Evolutionary conservation across 1,284 basidiomycete species (phyloP).

Genomic region (Cryptococcus floricola): DNA sequence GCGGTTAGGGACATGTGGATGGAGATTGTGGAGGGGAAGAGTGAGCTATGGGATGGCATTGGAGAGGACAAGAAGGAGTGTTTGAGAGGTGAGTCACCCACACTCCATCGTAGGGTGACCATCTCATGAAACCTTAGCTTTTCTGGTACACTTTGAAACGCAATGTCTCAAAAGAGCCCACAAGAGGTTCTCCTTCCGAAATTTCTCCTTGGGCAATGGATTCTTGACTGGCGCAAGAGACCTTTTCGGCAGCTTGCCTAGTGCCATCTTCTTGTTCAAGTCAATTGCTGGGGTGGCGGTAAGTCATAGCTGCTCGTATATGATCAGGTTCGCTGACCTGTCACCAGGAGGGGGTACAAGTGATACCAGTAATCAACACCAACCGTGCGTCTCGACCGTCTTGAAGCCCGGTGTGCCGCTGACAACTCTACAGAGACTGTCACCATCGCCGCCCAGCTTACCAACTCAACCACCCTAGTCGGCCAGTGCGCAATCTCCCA

Average conservation of each 20-base stretch:
- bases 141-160: conserved; percentile 84
- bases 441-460: conserved; percentile 92
- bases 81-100: conserved; percentile 38
- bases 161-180: conserved; percentile 81
- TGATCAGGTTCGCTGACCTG: neutral
- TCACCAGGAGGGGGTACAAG: conserved; percentile 31
- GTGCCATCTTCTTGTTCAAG: conserved; percentile 92
- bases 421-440: conserved; percentile 57
- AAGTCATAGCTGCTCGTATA: conserved; percentile 7
- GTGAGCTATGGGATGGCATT: conserved; percentile 79
- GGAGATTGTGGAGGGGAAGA: conserved; percentile 86
- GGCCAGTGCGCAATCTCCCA: conserved; percentile 98
- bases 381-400: conserved; percentile 57
- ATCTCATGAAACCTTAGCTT: conserved; percentile 55
- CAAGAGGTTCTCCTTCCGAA: conserved; percentile 82
- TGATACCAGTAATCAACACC: conserved; percentile 87
- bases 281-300: conserved; percentile 69
- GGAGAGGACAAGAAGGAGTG: conserved; percentile 85
- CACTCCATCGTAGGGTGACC: neutral
- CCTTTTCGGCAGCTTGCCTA: conserved; percentile 84
- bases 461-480: conserved; percentile 72
- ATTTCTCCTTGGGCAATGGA: conserved; percentile 74
- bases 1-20: conserved; percentile 86
- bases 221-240: conserved; percentile 79
- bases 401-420: neutral